Evolutionary conservation across 2,329 filamentous ascomycete genomes (phyloP).

Genomic region (Sarocladium oryzae): DNA sequence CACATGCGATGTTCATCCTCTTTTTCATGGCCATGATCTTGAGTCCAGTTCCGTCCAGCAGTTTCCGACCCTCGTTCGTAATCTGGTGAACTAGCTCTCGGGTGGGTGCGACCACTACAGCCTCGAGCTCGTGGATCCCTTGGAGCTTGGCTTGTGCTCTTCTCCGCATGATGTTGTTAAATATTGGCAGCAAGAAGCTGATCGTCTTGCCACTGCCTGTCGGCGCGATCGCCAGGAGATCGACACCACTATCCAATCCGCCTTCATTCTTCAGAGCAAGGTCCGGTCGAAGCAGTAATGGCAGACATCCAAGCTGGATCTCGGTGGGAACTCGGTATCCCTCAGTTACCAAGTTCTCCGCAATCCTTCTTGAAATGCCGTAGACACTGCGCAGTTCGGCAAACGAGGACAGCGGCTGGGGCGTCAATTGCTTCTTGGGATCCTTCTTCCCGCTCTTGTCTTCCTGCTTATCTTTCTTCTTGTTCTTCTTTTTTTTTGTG

Average conservation of each 20-base stretch:
- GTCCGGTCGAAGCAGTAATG: constrained; percentile 61
- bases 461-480: constrained; percentile 40
- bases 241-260: constrained; percentile 39
- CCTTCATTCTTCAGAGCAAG: constrained; percentile 37
- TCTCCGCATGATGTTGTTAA: constrained; percentile 65
- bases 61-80: constrained; percentile 77
- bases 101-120: constrained; percentile 70
- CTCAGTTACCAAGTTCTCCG: constrained; percentile 74
- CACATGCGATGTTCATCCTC: constrained; percentile 63
- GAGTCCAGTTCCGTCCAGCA: constrained; percentile 68
- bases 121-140: constrained; percentile 47
- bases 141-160: constrained; percentile 37
- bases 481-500: constrained; percentile 53
- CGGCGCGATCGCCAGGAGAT: constrained; percentile 84
- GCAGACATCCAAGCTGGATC: constrained; percentile 82
- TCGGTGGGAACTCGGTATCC: constrained; percentile 86
- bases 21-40: constrained; percentile 79
- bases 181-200: constrained; percentile 81
- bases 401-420: constrained; percentile 75
- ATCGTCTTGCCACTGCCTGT: constrained; percentile 97
- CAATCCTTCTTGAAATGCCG: constrained; percentile 65
- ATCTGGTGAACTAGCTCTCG: constrained; percentile 75
- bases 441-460: constrained; percentile 41
- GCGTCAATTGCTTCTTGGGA: constrained; percentile 58
- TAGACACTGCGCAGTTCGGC: constrained; percentile 63